A percentile compares a stretch with the other conserved stretches of the same genome.
Evolutionary conservation across 805 yeast species (phyloP).

Genomic region (Isabelozyma rhagii): DNA sequence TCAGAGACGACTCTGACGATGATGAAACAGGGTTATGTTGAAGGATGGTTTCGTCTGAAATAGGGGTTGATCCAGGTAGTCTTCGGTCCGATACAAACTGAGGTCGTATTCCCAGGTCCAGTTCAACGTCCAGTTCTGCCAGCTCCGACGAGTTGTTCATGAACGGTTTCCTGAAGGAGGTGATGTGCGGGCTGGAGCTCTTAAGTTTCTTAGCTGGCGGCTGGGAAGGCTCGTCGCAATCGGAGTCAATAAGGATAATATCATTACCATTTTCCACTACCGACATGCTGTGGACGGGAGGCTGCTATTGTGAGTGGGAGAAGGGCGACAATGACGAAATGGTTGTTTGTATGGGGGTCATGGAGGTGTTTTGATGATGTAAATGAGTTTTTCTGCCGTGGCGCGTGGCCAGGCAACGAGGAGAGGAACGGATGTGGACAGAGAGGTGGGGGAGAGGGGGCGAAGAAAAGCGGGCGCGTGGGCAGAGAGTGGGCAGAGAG

Average conservation of each 20-base stretch:
- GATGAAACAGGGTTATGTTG: too few relatives aligned
- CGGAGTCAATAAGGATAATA: slow-evolving; percentile 19
- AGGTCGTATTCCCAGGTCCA: neutral
- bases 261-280: slow-evolving; percentile 10
- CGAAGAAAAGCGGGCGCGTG: too few relatives aligned
- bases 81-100: neutral
- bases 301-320: neutral
- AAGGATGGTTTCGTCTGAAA: too few relatives aligned
- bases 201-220: neutral
- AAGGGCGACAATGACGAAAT: neutral
- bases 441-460: too few relatives aligned
- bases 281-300: neutral
- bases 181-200: neutral
- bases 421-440: too few relatives aligned
- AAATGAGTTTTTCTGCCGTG: too few relatives aligned
- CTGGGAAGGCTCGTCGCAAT: neutral
- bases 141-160: slow-evolving; percentile 1
- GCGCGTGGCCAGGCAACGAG: too few relatives aligned
- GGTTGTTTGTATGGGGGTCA: neutral
- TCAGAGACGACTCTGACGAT: too few relatives aligned
- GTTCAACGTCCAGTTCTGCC: neutral
- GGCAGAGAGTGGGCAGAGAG: neutral
- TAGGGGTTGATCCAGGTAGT: neutral
- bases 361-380: too few relatives aligned
- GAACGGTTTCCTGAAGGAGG: slow-evolving; percentile 1